Base-by-base conservation (phyloP, 1,284 basidiomycete species). In the Phlebopus sp. region DNA sequence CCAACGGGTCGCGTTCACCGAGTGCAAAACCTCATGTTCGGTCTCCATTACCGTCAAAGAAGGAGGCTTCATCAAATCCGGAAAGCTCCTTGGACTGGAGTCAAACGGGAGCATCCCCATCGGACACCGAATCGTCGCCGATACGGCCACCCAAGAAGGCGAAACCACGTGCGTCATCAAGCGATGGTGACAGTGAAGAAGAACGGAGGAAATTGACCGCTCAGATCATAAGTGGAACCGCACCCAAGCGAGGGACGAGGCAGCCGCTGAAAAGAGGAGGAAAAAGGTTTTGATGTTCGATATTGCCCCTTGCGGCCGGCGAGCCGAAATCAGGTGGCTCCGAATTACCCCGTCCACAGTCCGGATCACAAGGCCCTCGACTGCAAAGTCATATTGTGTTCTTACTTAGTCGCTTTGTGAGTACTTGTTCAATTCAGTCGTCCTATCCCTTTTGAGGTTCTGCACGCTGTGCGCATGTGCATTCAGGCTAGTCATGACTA, bases 251-350 rank as follows among this genome's bases (percentile, higher is more conserved):
- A 47, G 81, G 81, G 19, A 72, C 81, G 39, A 77, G 80, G 55
- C 86, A 89, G 55, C 86, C 86, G 6, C 70, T 89, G 49, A 87
- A 82, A 66, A 77, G 86, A 55, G 82, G 82, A 32, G 83, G 79
- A 19, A 84, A 78, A 62, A 75, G 82, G 51, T 89, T 89, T 69
- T 88, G 69, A 76, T 46, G 50, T 43, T 44, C 25, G 4, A 15
- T 37, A n/a, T 31, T 27, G 19, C 32, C 32, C 30, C 11, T 34
- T 32, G 29, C 36, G 45, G 18, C 45, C 37, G 39, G 46, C 46
- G 34, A 47, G 43, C 38, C 34, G 40, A 13, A n/a, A 23, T 42
- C 17, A 34, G 42, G 42, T 19, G 42, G n/a, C 18, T 23, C 8
- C 9, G 27, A 29, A 21, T 29, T 29, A 13, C 35, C 42, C 48